Percentiles rank a stretch among this genome's conserved stretches.
Evolutionary conservation across 202 grass and related monocot species (phyloP).

Genomic region (Carex sylvatica): DNA sequence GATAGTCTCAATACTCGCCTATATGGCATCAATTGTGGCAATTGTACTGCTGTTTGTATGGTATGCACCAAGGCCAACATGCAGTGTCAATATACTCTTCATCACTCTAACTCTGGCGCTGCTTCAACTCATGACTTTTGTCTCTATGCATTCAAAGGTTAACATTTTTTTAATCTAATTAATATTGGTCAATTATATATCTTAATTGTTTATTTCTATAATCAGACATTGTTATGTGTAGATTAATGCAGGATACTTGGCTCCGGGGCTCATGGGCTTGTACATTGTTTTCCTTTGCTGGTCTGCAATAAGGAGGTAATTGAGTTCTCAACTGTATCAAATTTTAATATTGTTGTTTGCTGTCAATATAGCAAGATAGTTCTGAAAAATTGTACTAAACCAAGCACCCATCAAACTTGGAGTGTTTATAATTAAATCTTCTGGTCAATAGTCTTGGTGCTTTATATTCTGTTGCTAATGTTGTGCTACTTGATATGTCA

Average conservation of each 20-base stretch:
- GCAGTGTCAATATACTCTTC: slow-evolving; percentile 79
- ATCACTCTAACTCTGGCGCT: slow-evolving; percentile 75
- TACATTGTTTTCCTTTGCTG: slow-evolving; percentile 94
- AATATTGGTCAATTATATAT: background rate
- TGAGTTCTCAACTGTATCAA: background rate
- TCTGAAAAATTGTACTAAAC: background rate
- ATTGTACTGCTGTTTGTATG: slow-evolving; percentile 78
- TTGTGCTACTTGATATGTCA: background rate
- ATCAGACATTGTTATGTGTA: slow-evolving; percentile 10
- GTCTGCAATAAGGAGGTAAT: slow-evolving; percentile 78
- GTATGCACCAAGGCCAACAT: slow-evolving; percentile 57
- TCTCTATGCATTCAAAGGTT: slow-evolving; percentile 80
- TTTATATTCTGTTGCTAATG: background rate
- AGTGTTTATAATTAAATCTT: too few relatives aligned
- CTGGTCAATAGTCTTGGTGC: background rate
- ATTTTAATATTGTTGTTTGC: background rate
- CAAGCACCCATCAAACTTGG: background rate
- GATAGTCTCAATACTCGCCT: slow-evolving; percentile 45
- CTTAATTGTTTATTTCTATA: background rate
- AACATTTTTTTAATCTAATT: background rate
- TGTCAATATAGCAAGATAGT: background rate
- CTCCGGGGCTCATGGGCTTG: slow-evolving; percentile 82
- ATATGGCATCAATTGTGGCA: slow-evolving; percentile 59
- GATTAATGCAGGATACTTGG: slow-evolving; percentile 78
- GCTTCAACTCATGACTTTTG: slow-evolving; percentile 66